Percentiles rank a stretch among this genome's conserved stretches.
Conservation (phyloP, 805 yeast species). For the Candida taoyuanica region DNA sequence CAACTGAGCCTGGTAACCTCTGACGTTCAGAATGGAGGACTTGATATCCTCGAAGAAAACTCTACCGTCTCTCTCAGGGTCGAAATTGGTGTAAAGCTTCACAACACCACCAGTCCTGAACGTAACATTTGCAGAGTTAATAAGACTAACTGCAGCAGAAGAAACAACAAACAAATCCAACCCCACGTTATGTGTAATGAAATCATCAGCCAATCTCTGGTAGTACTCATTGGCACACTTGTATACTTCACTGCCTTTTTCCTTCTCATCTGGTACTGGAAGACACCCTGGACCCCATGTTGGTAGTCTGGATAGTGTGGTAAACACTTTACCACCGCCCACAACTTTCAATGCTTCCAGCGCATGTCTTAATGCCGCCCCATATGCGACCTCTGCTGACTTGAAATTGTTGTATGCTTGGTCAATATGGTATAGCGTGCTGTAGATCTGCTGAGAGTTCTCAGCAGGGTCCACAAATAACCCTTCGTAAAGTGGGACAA, state of each 20-base stretch:
- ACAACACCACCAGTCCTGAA: constrained; percentile 67
- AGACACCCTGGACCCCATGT: constrained; percentile 76
- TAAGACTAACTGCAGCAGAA: constrained; percentile 61
- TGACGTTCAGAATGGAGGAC: constrained; percentile 43
- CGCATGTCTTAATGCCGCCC: constrained; percentile 74
- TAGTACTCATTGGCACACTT: constrained; percentile 61
- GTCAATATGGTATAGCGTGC: constrained; percentile 60
- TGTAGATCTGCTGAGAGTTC: constrained; percentile 58
- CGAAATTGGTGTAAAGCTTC: constrained; percentile 62
- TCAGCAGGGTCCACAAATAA: constrained; percentile 76
- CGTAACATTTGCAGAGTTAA: constrained; percentile 64
- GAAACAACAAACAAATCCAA: constrained; percentile 72
- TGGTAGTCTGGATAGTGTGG: constrained; percentile 66
- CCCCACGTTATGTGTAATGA: constrained; percentile 57
- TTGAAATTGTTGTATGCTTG: constrained; percentile 36
- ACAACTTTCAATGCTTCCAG: constrained; percentile 50
- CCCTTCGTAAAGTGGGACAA: constrained; percentile 75
- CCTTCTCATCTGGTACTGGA: constrained; percentile 30
- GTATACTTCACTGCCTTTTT: constrained; percentile 44
- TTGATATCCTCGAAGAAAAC: constrained; percentile 56
- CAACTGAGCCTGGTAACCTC: constrained; percentile 77
- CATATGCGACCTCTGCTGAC: constrained; percentile 60
- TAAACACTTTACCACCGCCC: constrained; percentile 84
- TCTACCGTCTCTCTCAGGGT: constrained; percentile 63
- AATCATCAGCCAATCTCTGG: constrained; percentile 51